A percentile compares a stretch with the other conserved stretches of the same genome.
phyloP scores from a whole-genome alignment of 2,329 filamentous ascomycete species.

The Sarocladiaceae sp. region DNA sequence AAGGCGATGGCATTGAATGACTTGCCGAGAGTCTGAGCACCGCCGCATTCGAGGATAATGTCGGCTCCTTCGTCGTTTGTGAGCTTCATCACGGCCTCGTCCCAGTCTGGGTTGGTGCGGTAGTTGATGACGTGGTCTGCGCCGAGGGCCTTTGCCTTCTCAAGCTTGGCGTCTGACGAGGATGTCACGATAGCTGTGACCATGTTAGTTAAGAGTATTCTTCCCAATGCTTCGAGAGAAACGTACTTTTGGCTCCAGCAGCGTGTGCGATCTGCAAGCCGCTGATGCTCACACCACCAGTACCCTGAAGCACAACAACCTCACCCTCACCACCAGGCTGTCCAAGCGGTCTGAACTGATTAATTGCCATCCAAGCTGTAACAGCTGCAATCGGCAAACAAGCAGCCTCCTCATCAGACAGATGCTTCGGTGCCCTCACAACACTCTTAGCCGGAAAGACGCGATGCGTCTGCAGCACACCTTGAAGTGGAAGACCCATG shows the following conservation, averaged over 20 bases:
- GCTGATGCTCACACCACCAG: conserved; percentile 47
- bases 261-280: conserved; percentile 52
- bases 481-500: conserved; percentile 56
- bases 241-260: conserved; percentile 36
- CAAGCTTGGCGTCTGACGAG: conserved; percentile 48
- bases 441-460: conserved; percentile 54
- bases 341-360: conserved; percentile 53
- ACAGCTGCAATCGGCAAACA: conserved; percentile 58
- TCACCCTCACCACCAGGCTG: conserved; percentile 25
- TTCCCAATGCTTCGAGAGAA: no score
- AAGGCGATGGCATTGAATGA: conserved; percentile 50
- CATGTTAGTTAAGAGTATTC: no score
- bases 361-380: conserved; percentile 63
- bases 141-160: conserved; percentile 40
- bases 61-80: conserved; percentile 45
- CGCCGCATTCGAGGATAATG: conserved; percentile 52
- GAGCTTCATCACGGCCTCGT: conserved; percentile 39
- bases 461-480: conserved; percentile 55
- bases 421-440: conserved; percentile 51
- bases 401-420: conserved; percentile 55
- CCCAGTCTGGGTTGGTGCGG: conserved; percentile 47
- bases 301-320: conserved; percentile 49
- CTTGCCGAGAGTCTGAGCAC: conserved; percentile 45
- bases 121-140: conserved; percentile 53
- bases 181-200: conserved; percentile 43